Base-by-base conservation (phyloP, 768 basidiomycete genomes). In the Mycena filopes region DNA sequence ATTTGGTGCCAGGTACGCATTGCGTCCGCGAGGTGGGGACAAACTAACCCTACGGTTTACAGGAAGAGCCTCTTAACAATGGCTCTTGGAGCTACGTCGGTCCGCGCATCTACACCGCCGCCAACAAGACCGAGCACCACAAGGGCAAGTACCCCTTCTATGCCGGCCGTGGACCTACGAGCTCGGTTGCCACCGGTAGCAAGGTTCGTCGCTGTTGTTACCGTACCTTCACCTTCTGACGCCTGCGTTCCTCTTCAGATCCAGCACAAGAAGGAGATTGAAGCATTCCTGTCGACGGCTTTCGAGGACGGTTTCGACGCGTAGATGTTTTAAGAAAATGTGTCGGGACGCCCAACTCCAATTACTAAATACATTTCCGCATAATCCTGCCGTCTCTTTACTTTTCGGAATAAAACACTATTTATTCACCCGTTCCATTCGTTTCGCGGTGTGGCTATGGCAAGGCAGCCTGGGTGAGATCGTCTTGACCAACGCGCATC, bases 1-100 rank as follows among this genome's bases (percentile, higher is more conserved):
- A 82, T 95, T 48, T 98, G 97, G 96, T 94, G 92, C 73, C 96
- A 98, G 83, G 89, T 87, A 75, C 59, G 79, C 41, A 28, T n/a
- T 43, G 25, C 33, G 41, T 33, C 26, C 46, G n/a, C 54, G 20
- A 43, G 16, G 29, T 31, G 25, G 42, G 23, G 15, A 36, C 18
- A 46, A 43, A 47, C 64, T 55, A 51, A 65, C n/a, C n/a, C n/a
- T n/a, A n/a, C 21, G 54, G 68, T 16, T 55, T 41, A 29, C 73
- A 89, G 85, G 96, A 98, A 80, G 95, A 98, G 78, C 97, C 98
- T 18, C 81, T 99, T 70, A 99, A 99, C 84, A 96, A 95, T 73
- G 98, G 98, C 70, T 90, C 95, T 2, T 99, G 98, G 98, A 94
- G 92, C 43, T 98, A 99, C 74, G 89, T 98, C 63, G 96, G 93